Evolutionary conservation across 139 green algal genomes (phyloP).

Genomic region (Coelastrella sp.): DNA sequence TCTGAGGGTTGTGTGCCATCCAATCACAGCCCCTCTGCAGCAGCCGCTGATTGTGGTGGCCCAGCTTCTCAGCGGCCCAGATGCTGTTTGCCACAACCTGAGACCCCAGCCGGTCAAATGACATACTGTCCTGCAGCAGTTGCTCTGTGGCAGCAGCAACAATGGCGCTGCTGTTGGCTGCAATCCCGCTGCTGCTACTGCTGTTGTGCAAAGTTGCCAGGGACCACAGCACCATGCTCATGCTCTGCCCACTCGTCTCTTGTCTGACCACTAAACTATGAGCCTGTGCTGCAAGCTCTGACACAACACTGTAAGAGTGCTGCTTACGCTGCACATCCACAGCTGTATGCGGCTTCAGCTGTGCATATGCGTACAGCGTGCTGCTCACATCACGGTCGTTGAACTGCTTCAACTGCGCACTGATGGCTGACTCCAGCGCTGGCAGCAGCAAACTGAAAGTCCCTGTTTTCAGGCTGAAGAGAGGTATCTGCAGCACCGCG

Average conservation of each 20-base stretch:
- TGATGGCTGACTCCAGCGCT: slow-evolving; percentile 1
- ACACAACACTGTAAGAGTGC: too few species aligned
- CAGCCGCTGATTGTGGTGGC: neutral
- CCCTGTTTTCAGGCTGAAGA: neutral
- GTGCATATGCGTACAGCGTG: slow-evolving; percentile 37
- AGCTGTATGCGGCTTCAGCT: neutral
- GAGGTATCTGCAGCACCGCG: neutral
- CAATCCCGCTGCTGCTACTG: slow-evolving; percentile 12
- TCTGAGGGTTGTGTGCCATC: neutral
- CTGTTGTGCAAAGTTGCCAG: slow-evolving; percentile 4
- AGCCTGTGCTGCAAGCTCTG: neutral
- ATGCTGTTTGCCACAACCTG: slow-evolving; percentile 47
- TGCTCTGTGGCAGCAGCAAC: neutral
- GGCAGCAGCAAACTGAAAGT: slow-evolving; percentile 1
- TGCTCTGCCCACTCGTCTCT: neutral
- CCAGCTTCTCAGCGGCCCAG: slow-evolving; percentile 34
- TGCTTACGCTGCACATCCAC: neutral
- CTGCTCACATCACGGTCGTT: slow-evolving; percentile 44
- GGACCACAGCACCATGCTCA: slow-evolving; percentile 42
- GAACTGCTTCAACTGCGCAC: neutral
- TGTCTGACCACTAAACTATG: slow-evolving; percentile 3
- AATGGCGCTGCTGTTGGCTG: neutral
- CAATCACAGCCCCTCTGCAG: slow-evolving; percentile 8
- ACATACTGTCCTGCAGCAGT: neutral
- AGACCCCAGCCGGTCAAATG: slow-evolving; percentile 16